A percentile compares a stretch with the other conserved stretches of the same genome.
Evolutionary conservation across 345 rosid species (phyloP).

Genomic region (Ricinus communis): DNA sequence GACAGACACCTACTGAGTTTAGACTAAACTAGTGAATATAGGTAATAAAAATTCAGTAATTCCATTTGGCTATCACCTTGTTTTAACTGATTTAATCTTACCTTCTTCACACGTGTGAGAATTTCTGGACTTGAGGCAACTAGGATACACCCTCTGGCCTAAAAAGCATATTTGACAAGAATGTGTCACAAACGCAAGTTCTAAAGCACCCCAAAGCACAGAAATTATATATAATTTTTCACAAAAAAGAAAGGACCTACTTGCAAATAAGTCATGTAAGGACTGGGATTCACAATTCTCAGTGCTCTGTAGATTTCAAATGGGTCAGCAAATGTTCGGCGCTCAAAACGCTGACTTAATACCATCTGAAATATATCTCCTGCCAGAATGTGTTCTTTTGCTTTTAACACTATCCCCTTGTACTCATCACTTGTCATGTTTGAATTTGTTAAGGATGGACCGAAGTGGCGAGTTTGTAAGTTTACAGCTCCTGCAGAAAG

Average conservation of each 20-base stretch:
- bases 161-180: slow-evolving; percentile 10
- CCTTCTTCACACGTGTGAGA: slow-evolving; percentile 82
- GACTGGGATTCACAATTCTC: slow-evolving; percentile 90
- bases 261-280: slow-evolving; percentile 84
- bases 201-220: neutral
- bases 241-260: slow-evolving; percentile 33
- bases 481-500: slow-evolving; percentile 53
- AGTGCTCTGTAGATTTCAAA: slow-evolving; percentile 87
- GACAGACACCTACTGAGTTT: too few species aligned
- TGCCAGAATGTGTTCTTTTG: slow-evolving; percentile 83
- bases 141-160: slow-evolving; percentile 85
- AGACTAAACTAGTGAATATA: too few species aligned
- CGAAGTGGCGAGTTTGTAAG: slow-evolving; percentile 55
- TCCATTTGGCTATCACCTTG: too few species aligned
- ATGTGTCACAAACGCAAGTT: neutral
- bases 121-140: slow-evolving; percentile 98
- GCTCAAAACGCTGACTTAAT: slow-evolving; percentile 83
- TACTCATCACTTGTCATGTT: slow-evolving; percentile 71
- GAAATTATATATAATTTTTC: neutral
- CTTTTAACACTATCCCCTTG: slow-evolving; percentile 59
- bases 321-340: slow-evolving; percentile 85
- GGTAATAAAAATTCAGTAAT: too few species aligned
- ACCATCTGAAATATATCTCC: slow-evolving; percentile 92
- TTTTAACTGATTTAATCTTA: too few species aligned
- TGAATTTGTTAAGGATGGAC: slow-evolving; percentile 57